phyloP scores from a whole-genome alignment of 768 basidiomycete genomes.

The Pleurotus platypus region DNA sequence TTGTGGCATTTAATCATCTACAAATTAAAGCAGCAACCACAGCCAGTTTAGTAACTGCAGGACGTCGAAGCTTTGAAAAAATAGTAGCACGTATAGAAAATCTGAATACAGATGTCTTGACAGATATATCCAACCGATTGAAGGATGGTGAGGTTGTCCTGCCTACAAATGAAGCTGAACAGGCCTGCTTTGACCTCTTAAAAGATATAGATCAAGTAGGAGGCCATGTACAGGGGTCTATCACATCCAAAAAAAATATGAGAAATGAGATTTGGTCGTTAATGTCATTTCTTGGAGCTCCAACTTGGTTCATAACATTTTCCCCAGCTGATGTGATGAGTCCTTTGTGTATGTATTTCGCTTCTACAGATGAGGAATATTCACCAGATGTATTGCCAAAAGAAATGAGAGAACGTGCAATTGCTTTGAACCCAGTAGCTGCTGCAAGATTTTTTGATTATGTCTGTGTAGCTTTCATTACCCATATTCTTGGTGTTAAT shows the following conservation, averaged over 20 bases:
- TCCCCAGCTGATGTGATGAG: constrained; percentile 4
- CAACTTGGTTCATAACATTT: constrained; percentile 9
- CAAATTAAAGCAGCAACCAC: constrained; percentile 27
- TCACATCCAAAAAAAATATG: constrained; percentile 20
- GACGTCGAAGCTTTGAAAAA: constrained; percentile 20
- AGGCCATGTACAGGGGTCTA: constrained; percentile 24
- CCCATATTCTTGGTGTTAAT: constrained; percentile 19
- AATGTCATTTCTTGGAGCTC: constrained; percentile 3
- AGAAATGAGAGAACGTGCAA: constrained; percentile 5
- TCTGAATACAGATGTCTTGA: constrained; percentile 4
- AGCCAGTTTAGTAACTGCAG: constrained; percentile 24
- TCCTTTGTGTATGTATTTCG: constrained; percentile 6
- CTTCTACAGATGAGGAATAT: not conserved
- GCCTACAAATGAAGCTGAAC: constrained; percentile 26
- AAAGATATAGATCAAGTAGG: constrained; percentile 30
- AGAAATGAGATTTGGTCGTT: constrained; percentile 10
- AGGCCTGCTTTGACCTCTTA: constrained; percentile 29
- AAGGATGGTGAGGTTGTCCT: constrained; percentile 18
- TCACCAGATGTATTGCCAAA: not conserved
- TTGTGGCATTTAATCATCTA: constrained; percentile 37
- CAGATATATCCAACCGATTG: constrained; percentile 12
- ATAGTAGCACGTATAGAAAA: constrained; percentile 9
- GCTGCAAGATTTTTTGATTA: constrained; percentile 24
- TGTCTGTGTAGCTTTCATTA: constrained; percentile 19
- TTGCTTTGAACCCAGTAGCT: constrained; percentile 23